phyloP scores from a whole-genome alignment of 2,329 filamentous ascomycete genomes.

The Waltergamsia citrina region DNA sequence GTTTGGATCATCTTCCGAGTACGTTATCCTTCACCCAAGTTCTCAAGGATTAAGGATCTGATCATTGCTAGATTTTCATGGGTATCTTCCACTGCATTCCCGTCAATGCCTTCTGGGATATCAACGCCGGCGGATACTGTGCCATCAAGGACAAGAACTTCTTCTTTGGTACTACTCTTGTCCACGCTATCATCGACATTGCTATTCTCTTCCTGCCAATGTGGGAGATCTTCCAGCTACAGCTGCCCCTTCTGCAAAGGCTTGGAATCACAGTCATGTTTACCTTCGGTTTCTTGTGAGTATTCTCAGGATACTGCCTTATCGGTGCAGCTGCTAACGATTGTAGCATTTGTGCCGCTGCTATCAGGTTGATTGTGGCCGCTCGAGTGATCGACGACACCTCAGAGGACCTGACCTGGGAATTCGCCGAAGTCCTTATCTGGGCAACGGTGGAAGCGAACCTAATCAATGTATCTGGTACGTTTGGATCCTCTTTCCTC shows the following conservation, averaged over 20 bases:
- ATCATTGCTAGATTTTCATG: slow-evolving; percentile 10
- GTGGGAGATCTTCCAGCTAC: slow-evolving; percentile 13
- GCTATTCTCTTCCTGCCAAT: slow-evolving; percentile 14
- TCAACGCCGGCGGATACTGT: slow-evolving; percentile 11
- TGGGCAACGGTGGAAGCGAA: slow-evolving; percentile 6
- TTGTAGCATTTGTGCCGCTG: slow-evolving; percentile 6
- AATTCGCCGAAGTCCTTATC: slow-evolving; percentile 6
- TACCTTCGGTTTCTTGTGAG: slow-evolving; percentile 13
- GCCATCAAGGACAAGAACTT: slow-evolving; percentile 15
- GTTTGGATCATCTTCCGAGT: slow-evolving; percentile 11
- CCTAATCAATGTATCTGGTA: slow-evolving; percentile 6
- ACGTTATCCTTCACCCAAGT: background rate
- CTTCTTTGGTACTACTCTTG: slow-evolving; percentile 15
- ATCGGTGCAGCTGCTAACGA: background rate
- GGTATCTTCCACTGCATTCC: slow-evolving; percentile 18
- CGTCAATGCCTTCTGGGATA: slow-evolving; percentile 17
- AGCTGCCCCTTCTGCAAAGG: slow-evolving; percentile 11
- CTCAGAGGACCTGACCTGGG: slow-evolving; percentile 7
- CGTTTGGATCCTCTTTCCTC: background rate
- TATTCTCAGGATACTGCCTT: background rate
- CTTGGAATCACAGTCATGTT: slow-evolving; percentile 11
- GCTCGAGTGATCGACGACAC: slow-evolving; percentile 5
- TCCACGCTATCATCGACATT: slow-evolving; percentile 15
- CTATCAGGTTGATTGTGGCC: slow-evolving; percentile 6
- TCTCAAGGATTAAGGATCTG: background rate